These are phyloP conservation scores for Thecaphora frezii DNA, from an alignment of 1,284 basidiomycete species.

Conservation along the genomic window DNA sequence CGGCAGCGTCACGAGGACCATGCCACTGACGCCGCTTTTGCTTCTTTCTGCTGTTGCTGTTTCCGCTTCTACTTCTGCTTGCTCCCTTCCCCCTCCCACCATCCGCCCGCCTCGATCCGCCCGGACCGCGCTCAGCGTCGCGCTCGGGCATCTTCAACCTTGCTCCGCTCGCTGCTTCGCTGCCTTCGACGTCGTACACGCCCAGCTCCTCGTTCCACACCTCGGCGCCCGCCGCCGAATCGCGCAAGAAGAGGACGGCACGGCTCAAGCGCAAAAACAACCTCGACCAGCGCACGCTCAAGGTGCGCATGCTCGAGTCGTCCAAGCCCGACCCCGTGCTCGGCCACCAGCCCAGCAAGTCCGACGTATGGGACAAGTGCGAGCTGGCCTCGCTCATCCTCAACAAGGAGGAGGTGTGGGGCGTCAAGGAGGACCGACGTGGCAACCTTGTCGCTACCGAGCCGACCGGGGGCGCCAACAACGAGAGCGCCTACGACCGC, in stretches of 20 bases:
- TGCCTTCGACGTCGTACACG: conserved; percentile 22
- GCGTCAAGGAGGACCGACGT: conserved; percentile 48
- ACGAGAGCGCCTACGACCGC: conserved; percentile 8
- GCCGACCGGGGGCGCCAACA: conserved; percentile 6
- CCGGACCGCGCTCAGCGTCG: conserved; percentile 5
- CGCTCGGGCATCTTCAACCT: conserved; percentile 8
- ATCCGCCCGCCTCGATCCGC: background rate
- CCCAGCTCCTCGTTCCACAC: conserved; percentile 21
- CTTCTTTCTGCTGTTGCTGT: background rate
- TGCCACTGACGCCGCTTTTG: background rate
- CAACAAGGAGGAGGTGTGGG: conserved; percentile 52
- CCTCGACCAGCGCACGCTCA: conserved; percentile 54
- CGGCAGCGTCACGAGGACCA: too few species aligned
- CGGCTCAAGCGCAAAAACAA: conserved; percentile 55
- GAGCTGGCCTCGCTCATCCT: conserved; percentile 50
- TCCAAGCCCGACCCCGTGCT: conserved; percentile 70
- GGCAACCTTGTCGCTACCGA: conserved; percentile 44
- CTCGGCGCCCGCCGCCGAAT: conserved; percentile 27
- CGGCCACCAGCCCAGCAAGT: conserved; percentile 65
- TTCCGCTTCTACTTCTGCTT: background rate
- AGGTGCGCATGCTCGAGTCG: conserved; percentile 58
- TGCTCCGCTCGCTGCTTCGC: conserved; percentile 14
- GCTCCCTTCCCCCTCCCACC: background rate
- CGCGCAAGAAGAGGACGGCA: conserved; percentile 39
- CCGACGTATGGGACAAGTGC: conserved; percentile 42